Conservation (phyloP, 768 basidiomycete genomes). For the Podaxis carcinomalis region DNA sequence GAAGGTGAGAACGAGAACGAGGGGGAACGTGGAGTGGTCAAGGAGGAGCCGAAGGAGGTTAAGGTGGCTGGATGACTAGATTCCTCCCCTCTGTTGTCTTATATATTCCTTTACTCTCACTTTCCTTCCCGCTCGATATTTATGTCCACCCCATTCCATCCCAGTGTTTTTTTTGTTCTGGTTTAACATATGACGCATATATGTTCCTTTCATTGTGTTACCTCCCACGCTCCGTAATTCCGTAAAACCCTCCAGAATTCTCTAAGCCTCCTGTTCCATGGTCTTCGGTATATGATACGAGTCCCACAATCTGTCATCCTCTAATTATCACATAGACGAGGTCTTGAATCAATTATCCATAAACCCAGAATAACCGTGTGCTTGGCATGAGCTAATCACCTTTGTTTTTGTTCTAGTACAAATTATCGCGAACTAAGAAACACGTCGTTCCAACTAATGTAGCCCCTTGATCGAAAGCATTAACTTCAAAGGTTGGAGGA, state of each 20-base stretch:
- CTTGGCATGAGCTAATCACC: too few relatives aligned
- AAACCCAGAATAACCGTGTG: too few relatives aligned
- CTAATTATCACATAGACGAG: not conserved
- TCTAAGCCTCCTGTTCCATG: not conserved
- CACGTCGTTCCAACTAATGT: not conserved
- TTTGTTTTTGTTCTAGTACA: not conserved
- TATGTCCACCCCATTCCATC: not conserved
- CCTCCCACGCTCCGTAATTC: not conserved
- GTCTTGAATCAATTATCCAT: not conserved
- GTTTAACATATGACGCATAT: not conserved
- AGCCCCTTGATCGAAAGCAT: constrained; percentile 3
- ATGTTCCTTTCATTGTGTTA: not conserved
- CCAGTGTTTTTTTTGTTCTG: not conserved
- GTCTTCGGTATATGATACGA: not conserved
- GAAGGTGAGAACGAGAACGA: constrained; percentile 17
- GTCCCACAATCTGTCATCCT: not conserved
- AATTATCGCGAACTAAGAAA: not conserved
- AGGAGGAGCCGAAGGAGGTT: constrained; percentile 18
- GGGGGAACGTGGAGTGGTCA: not conserved
- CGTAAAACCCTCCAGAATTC: not conserved
- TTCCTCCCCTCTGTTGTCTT: not conserved
- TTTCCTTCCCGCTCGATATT: not conserved
- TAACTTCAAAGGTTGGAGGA: constrained; percentile 26
- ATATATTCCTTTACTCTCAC: not conserved
- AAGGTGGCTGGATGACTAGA: constrained; percentile 29